These are phyloP conservation scores for Lathyrus sativus DNA, from an alignment of 306 rosid species.

Conservation along the genomic window DNA sequence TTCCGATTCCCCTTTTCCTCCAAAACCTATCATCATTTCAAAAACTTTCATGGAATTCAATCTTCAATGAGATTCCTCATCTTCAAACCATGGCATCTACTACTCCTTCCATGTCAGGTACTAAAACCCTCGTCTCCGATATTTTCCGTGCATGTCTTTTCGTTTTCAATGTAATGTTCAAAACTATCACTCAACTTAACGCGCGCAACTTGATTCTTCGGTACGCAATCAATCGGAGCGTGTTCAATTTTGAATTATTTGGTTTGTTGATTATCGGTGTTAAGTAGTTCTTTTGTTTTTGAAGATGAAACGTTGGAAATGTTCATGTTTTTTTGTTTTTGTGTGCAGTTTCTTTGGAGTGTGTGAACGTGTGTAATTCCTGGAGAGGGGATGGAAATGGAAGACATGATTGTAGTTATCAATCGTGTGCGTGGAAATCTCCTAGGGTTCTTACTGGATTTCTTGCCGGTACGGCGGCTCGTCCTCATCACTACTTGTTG, in stretches of 20 bases:
- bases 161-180: constrained; percentile 10
- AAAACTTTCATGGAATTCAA: constrained; percentile 36
- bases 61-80: constrained; percentile 80
- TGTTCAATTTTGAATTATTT: constrained; percentile 20
- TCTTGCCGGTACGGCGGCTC: constrained; percentile 81
- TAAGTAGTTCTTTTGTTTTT: neutral
- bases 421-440: constrained; percentile 91
- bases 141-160: neutral
- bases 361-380: constrained; percentile 79
- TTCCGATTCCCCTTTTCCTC: neutral
- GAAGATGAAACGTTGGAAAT: constrained; percentile 27
- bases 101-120: constrained; percentile 92
- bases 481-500: constrained; percentile 47
- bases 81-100: constrained; percentile 70
- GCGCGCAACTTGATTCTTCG: constrained; percentile 10
- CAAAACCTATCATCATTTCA: neutral
- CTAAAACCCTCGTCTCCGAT: neutral
- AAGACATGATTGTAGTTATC: constrained; percentile 75
- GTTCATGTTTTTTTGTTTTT: constrained; percentile 13
- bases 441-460: constrained; percentile 93
- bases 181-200: constrained; percentile 24
- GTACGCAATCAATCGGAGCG: constrained; percentile 19
- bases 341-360: constrained; percentile 82
- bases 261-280: neutral
- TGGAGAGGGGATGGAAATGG: constrained; percentile 79